Evolutionary conservation across 2,329 filamentous ascomycete genomes (phyloP), one percentile per base, ranked within the genome.

Genomic region (Fusarium penzigii): DNA sequence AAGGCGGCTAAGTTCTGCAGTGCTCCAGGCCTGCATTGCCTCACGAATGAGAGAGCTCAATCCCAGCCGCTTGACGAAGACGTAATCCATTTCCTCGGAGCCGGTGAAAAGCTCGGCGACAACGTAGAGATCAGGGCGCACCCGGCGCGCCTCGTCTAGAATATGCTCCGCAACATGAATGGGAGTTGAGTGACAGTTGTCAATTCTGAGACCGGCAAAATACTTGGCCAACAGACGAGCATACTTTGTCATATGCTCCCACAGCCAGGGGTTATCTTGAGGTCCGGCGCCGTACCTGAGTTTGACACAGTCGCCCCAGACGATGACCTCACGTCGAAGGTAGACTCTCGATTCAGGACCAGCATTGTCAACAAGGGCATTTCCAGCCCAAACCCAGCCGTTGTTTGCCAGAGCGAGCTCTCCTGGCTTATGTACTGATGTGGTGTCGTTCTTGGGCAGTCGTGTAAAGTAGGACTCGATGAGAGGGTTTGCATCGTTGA

Each of bases 261-360:
- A 99, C 9, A 99, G 78, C 77, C 86, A 99, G 0, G 94, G 93
- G 64, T 88, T 97, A 69, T 97, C 94, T 48, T 92, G 75, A 0
- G 88, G 89, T 0, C 85, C 80, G 25, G 77, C 80, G 34, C 94
- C 94, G 67, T 97, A 99, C 16, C 94, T 87, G 48, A 99, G 81
- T 77, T 99, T 99, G 57, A 97, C 94, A 69, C 95, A 99, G 69
- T 99, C 94, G 13, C 93, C 92, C 94, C 94, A 99, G 29, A 97
- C 89, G 61, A 99, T 97, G 55, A 99, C 91, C 71, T 99, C 92
- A 61, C 94, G 85, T 47, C 91, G 85, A n/a, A 99, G 81, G 67
- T 99, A 99, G n/a, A 93, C 92, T 50, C 87, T 86, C 9, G 93
- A 96, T 43, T 89, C 79, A 0, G 92, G 88, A 0, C 95, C 95